Percentiles rank a stretch among this genome's conserved stretches.
Evolutionary conservation across 495 filamentous ascomycete species (phyloP).

Genomic region (Penicillium paradoxum): DNA sequence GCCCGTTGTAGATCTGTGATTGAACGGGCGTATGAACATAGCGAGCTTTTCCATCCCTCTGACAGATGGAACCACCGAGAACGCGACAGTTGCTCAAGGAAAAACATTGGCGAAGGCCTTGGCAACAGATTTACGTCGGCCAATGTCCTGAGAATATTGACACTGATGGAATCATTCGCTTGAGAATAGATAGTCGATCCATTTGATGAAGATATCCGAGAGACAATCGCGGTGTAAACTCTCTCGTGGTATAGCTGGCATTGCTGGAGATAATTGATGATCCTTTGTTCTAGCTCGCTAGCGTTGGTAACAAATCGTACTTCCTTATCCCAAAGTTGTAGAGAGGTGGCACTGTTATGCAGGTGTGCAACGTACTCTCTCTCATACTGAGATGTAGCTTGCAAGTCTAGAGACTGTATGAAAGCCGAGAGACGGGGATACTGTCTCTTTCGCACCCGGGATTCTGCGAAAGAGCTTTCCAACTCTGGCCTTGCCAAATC

Average conservation of each 20-base stretch:
- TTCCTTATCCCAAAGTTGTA: neutral
- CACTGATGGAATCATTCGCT: neutral
- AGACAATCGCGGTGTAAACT: neutral
- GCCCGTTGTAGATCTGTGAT: slow-evolving; percentile 40
- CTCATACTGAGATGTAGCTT: neutral
- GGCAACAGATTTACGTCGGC: neutral
- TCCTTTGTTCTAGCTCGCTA: neutral
- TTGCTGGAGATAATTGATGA: neutral
- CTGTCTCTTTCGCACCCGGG: too few relatives aligned
- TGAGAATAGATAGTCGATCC: neutral
- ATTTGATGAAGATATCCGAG: neutral
- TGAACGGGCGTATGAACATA: slow-evolving; percentile 6
- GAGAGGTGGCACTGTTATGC: neutral
- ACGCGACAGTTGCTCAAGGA: slow-evolving; percentile 17
- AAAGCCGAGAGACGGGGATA: neutral
- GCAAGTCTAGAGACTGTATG: neutral
- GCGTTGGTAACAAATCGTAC: neutral
- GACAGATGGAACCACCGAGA: neutral
- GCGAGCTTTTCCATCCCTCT: neutral
- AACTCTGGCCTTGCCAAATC: too few relatives aligned
- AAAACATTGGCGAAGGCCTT: neutral
- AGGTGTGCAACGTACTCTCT: neutral
- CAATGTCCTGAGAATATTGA: neutral
- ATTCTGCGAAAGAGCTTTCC: too few relatives aligned
- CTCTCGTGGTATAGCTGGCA: neutral